Percentiles rank a stretch among this genome's conserved stretches.
phyloP scores from a whole-genome alignment of 1,139 yeast genomes.

The Candida buenavistaensis region DNA sequence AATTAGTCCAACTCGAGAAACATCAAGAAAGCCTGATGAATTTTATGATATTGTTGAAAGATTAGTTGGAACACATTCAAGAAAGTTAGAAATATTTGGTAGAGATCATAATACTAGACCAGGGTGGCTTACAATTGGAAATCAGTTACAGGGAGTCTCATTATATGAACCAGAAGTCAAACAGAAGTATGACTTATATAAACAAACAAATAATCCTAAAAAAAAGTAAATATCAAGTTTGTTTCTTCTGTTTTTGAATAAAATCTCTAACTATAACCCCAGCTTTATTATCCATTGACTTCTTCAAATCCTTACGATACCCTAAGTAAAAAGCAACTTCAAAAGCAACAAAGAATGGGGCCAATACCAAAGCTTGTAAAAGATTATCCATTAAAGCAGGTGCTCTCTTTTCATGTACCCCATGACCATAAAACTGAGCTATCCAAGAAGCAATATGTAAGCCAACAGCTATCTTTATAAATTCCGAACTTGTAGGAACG shows the following conservation, averaged over 20 bases:
- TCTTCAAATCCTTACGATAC: constrained; percentile 52
- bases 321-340: constrained; percentile 75
- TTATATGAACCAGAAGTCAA: constrained; percentile 61
- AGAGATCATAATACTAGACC: constrained; percentile 81
- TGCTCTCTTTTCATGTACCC: constrained; percentile 72
- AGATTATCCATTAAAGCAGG: constrained; percentile 87
- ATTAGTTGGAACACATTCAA: constrained; percentile 69
- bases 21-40: constrained; percentile 91
- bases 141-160: constrained; percentile 65
- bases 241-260: constrained; percentile 15
- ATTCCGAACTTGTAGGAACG: constrained; percentile 23
- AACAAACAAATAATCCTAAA: constrained; percentile 7
- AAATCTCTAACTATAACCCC: constrained; percentile 32
- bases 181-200: constrained; percentile 30
- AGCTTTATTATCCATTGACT: constrained; percentile 55
- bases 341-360: constrained; percentile 85
- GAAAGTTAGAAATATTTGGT: constrained; percentile 88
- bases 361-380: constrained; percentile 81
- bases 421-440: constrained; percentile 90
- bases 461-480: constrained; percentile 29
- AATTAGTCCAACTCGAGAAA: constrained; percentile 82
- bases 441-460: constrained; percentile 67
- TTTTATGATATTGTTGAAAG: constrained; percentile 83
- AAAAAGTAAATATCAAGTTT: constrained; percentile 3
- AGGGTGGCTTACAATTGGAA: constrained; percentile 92